These are phyloP conservation scores for Ceratocystis albifundus DNA, from an alignment of 2,329 filamentous ascomycete species.

Conservation along the genomic window DNA sequence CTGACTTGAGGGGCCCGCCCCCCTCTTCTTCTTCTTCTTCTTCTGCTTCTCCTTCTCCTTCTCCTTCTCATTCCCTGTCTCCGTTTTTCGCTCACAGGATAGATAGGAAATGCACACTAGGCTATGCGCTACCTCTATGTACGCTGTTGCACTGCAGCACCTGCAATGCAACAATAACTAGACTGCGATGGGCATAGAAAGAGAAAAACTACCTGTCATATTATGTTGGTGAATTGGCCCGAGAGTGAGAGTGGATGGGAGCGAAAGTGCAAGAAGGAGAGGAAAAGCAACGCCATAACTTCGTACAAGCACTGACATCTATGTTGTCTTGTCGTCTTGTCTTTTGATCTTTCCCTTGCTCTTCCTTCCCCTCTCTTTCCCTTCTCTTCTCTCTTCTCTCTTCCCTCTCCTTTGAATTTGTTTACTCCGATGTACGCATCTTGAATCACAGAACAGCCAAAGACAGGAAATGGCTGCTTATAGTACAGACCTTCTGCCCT, in stretches of 20 bases:
- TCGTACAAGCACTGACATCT: neutral
- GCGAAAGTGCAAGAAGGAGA: neutral
- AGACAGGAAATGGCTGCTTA: no score
- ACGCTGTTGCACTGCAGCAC: neutral
- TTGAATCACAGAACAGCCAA: no score
- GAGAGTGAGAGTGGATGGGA: neutral
- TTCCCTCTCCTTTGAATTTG: neutral
- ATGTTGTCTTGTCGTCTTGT: neutral
- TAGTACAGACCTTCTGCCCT: no score
- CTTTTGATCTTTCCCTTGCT: neutral
- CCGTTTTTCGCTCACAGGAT: neutral
- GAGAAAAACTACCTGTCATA: neutral
- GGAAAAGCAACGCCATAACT: neutral
- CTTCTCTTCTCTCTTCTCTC: neutral
- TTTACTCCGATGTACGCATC: neutral
- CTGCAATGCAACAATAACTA: neutral
- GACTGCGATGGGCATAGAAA: neutral
- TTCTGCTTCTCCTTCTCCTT: no score
- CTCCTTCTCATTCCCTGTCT: neutral
- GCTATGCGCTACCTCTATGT: conserved; percentile 1
- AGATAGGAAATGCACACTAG: neutral
- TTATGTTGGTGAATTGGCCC: neutral
- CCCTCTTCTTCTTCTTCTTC: no score
- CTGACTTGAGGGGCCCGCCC: neutral
- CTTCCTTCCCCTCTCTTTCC: neutral